Base-by-base conservation (phyloP, 129 eudicot genomes). In the Gnaphalium uliginosum region DNA sequence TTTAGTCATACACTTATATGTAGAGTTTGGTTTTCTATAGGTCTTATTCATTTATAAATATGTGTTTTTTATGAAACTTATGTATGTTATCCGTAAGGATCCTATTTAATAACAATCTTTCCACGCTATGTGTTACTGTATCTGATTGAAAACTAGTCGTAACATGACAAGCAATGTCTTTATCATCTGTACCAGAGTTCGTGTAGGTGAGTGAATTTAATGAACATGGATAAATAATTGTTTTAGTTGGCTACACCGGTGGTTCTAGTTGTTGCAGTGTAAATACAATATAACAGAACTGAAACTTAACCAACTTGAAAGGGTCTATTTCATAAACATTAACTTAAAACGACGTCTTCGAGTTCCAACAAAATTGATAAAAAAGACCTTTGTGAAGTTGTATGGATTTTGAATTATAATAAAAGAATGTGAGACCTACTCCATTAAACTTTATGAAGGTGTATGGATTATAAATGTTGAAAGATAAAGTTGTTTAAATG, bases 21-120 rank as follows among this genome's bases (percentile, higher is more conserved):
- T n/a, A 56, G 60, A 57, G 33, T 61, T 39, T 70, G 71, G 76
- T 15, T 59, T 70, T 43, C 18, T 43, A 5, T 43, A 43, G 17
- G 51, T 43, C 17, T 43, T 43, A 43, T 10, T 43, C 51, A 2
- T 37, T 11, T 7, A 8, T 37, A 13, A 43, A 11, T 43, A 11
- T 3, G 18, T 43, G 51, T 11, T 13, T 2, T 41, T 10, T 43
- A 18, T 43, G 17, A 17, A 43, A 43, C 4, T 41, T 41, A 11
- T 13, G 3, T 35, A 35, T 41, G 17, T 41, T 43, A 43, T 43
- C 51, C 13, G 17, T 11, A 43, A 2, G 51, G 51, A 43, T 43
- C 17, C 51, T 43, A 2, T 43, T 37, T 43, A 11, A 18, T 13
- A 11, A 11, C 51, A 11, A 43, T n/a, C 6, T 41, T 0, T 41